Evolutionary conservation across 148 eudicot species (phyloP), one percentile per base, ranked within the genome.

Genomic region (Bassia scoparia): DNA sequence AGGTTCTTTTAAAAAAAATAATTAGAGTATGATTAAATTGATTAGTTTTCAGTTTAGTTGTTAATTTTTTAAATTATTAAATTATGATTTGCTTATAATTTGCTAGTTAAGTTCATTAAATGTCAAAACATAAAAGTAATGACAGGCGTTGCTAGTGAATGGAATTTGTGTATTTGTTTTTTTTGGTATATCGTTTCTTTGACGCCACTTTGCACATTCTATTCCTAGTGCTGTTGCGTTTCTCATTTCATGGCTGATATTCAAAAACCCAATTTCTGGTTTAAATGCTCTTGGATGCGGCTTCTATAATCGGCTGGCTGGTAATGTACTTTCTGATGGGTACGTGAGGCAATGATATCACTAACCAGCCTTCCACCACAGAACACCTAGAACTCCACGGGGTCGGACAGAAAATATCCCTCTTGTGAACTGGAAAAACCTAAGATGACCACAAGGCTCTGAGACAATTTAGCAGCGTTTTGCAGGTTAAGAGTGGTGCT

Each of bases 301-400:
- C n/a, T n/a, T n/a, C 81, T 21, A 49, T 91, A 26, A 94, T 97
- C n/a, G n/a, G 13, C 88, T 94, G 34, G 49, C 80, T 20, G 98
- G 98, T n/a, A n/a, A 15, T 94, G 98, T 74, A 94, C 98, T 34
- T 94, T 91, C 85, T 94, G n/a, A 94, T 27, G 97, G 97, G 9
- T 91, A 88, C 48, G 98, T 94, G 52, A 87, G 97, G 61, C 95
- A 94, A 16, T 73, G 81, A 79, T 94, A 31, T 86, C 95, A 43
- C 95, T n/a, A n/a, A 86, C 52, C 97, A 89, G 67, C 37, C 87
- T 29, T 87, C 95, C 91, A 26, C 97, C 97, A 26, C n/a, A 83
- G 83, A 67, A 85, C 90, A 21, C 94, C 96, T 7, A 74, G 87
- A 54, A 91, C 93, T 52, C 91, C 97, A 4, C 82, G 89, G 30